These are phyloP conservation scores for Phytophthora macrochlamydospora DNA, from an alignment of 352 stramenopile genomes.

Conservation along the genomic window DNA sequence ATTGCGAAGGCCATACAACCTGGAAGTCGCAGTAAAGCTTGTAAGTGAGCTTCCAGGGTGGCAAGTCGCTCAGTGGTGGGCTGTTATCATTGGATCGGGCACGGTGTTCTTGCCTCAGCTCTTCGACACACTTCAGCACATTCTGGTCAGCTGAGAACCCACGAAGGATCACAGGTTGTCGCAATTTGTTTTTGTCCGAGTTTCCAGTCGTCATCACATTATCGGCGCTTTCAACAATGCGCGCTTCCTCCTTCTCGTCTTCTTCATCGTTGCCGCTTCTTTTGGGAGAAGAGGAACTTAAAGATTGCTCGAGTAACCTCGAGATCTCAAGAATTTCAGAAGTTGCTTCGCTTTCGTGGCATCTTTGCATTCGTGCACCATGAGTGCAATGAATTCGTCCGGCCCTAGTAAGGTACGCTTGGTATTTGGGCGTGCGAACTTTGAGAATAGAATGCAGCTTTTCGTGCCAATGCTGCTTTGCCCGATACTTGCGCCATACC, in stretches of 20 bases:
- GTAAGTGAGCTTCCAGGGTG: constrained; percentile 80
- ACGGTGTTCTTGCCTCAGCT: constrained; percentile 40
- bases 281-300: constrained; percentile 13
- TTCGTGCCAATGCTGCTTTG: constrained; percentile 36
- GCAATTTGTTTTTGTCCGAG: constrained; percentile 11
- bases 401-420: constrained; percentile 35
- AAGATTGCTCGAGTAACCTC: constrained; percentile 44
- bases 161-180: constrained; percentile 31
- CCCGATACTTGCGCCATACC: not conserved
- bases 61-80: constrained; percentile 24
- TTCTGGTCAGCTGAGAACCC: constrained; percentile 74
- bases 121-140: constrained; percentile 78
- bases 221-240: not conserved
- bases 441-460: constrained; percentile 73
- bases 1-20: constrained; percentile 54
- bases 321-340: constrained; percentile 50
- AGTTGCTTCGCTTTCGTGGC: constrained; percentile 46
- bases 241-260: constrained; percentile 24
- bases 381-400: constrained; percentile 50
- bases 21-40: constrained; percentile 74
- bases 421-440: constrained; percentile 47
- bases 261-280: constrained; percentile 31
- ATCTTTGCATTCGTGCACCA: constrained; percentile 53
- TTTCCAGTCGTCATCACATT: constrained; percentile 7
- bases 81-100: constrained; percentile 8